Base-by-base conservation (phyloP, 129 eudicot species). In the Artemisia argyi region DNA sequence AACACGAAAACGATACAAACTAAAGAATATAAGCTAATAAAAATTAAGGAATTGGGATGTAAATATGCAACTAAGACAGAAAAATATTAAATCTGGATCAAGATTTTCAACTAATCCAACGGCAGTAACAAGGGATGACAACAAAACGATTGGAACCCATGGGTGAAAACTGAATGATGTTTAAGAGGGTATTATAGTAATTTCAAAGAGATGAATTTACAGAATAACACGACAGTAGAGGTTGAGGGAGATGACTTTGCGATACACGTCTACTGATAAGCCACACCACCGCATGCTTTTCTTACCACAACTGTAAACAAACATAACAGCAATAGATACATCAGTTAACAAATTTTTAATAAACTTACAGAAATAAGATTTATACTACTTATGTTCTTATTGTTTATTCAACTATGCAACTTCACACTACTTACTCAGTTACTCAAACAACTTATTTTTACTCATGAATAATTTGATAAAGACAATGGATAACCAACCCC, bases 191-290 rank as follows among this genome's bases (percentile, higher is more conserved):
- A 16, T 18, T 11, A 62, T 7, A 48, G 35, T 15, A 42, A 65
- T 7, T 58, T 35, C 9, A 20, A 55, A 10, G 44, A 39, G 7
- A 63, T 11, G 2, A 39, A 50, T 56, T 77, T 93, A 93, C 79
- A 93, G 96, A 90, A 93, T 93, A 70, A 93, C 97, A 19, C 87
- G 98, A 70, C 98, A 93, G 61, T 85, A 90, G 68, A 93, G 80
- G 68, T 88, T 91, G 72, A 91, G 82, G 39, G 92, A 78, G 85
- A 89, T 77, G 65, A 87, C 85, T 89, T 88, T 89, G 2, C 89
- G 88, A 72, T 81, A 82, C 52, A 89, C 96, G 47, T 92, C 91
- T 66, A 89, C 83, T 18, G 96, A 93, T 35, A 89, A 83, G 65
- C 90, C 71, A 80, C 28, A 87, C 88, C 95, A 89, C 95, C 88